Conservation (phyloP, 2,329 filamentous ascomycete genomes). For the Trematosphaeria pertusa region DNA sequence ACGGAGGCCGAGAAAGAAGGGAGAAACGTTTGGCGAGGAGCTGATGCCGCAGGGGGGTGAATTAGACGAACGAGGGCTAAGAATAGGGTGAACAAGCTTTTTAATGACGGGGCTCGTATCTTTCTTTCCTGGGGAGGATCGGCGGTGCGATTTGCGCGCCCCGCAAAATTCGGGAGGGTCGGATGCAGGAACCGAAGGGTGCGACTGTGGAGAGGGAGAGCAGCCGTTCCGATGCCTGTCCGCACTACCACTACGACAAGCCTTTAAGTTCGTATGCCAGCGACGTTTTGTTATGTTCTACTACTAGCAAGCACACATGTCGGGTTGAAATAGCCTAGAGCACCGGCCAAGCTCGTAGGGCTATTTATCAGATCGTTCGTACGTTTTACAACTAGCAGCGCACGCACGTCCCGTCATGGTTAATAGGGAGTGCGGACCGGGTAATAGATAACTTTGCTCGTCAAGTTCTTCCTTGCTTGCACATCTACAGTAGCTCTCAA, state of each 20-base stretch:
- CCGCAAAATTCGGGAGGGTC: too few species aligned
- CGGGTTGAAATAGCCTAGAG: background rate
- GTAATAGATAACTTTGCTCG: conserved; percentile 5
- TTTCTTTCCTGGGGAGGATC: too few species aligned
- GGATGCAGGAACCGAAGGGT: too few species aligned
- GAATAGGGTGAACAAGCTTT: background rate
- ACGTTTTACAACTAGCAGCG: background rate
- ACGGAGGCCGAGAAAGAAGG: background rate
- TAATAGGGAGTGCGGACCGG: conserved; percentile 12
- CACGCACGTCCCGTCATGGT: background rate
- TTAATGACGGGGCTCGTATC: background rate
- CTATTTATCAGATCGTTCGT: background rate
- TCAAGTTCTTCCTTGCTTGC: conserved; percentile 3
- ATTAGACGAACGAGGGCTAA: background rate
- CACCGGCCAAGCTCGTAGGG: background rate
- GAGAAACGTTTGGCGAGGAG: background rate
- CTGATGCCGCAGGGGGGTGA: background rate
- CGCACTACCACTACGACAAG: background rate
- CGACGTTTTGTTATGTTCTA: background rate
- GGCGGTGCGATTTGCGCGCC: too few species aligned
- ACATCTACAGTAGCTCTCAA: background rate
- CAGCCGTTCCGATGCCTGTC: background rate
- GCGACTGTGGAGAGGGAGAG: too few species aligned
- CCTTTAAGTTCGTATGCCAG: background rate
- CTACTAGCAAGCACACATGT: background rate